These are phyloP conservation scores for Metrosideros polymorpha DNA, from an alignment of 441 rosid species.

Conservation along the genomic window DNA sequence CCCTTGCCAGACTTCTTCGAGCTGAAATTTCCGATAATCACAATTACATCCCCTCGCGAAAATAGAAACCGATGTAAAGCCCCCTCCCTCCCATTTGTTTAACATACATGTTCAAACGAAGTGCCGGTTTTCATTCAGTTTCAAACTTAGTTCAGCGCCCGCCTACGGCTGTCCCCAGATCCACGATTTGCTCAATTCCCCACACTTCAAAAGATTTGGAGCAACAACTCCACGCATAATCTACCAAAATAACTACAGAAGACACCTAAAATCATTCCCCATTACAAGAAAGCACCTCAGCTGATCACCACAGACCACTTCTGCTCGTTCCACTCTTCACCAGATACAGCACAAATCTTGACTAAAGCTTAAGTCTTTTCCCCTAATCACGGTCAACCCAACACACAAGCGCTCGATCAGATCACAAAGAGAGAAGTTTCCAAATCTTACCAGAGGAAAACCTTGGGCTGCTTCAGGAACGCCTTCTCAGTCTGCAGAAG, in stretches of 20 bases:
- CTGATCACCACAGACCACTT: neutral
- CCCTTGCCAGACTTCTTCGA: conserved; percentile 70
- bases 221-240: neutral
- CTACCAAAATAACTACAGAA: neutral
- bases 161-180: neutral
- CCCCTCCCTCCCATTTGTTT: neutral
- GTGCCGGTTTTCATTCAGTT: neutral
- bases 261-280: neutral
- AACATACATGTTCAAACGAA: neutral
- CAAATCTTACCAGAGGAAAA: conserved; percentile 46
- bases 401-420: neutral
- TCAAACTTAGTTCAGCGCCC: neutral
- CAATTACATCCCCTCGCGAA: neutral
- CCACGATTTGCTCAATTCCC: neutral
- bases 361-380: neutral
- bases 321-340: neutral
- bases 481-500: conserved; percentile 58
- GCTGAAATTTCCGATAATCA: conserved; percentile 13
- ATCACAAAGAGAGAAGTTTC: neutral
- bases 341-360: neutral
- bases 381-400: neutral
- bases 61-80: neutral
- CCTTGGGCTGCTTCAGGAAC: conserved; percentile 79
- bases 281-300: neutral
- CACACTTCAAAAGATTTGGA: neutral